phyloP scores from a whole-genome alignment of 768 basidiomycete genomes.

The Hygrocybe coccinea region DNA sequence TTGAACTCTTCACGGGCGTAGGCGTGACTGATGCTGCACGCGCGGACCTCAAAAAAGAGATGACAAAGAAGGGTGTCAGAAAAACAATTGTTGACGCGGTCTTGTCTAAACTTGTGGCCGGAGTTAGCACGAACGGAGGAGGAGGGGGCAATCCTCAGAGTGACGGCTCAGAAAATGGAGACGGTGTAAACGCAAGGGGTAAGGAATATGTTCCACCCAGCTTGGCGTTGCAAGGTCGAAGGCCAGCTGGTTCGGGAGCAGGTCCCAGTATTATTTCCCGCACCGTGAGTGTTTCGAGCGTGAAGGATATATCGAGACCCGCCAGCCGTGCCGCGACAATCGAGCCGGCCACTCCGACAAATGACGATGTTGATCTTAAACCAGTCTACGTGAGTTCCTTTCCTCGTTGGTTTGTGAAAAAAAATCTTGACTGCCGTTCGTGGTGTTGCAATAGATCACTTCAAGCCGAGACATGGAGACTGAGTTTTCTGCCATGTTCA shows the following conservation, averaged over 20 bases:
- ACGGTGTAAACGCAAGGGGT: slow-evolving; percentile 26
- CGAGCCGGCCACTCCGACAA: slow-evolving; percentile 33
- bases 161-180: slow-evolving; percentile 60
- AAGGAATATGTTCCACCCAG: slow-evolving; percentile 77
- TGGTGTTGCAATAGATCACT: slow-evolving; percentile 53
- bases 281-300: slow-evolving; percentile 45
- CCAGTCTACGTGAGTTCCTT: slow-evolving; percentile 60
- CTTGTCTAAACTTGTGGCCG: slow-evolving; percentile 55
- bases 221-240: slow-evolving; percentile 52
- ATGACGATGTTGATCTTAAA: slow-evolving; percentile 47
- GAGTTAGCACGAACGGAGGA: slow-evolving; percentile 36
- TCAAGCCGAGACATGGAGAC: slow-evolving; percentile 79
- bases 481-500: slow-evolving; percentile 76
- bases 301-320: slow-evolving; percentile 49
- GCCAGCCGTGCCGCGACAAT: slow-evolving; percentile 56
- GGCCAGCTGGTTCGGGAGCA: slow-evolving; percentile 41
- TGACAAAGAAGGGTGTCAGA: slow-evolving; percentile 78
- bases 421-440: neutral
- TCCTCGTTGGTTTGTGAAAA: neutral
- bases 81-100: slow-evolving; percentile 84
- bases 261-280: slow-evolving; percentile 35
- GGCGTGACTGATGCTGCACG: slow-evolving; percentile 81
- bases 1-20: slow-evolving; percentile 81
- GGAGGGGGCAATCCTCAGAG: slow-evolving; percentile 40
- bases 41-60: slow-evolving; percentile 89